Evolutionary conservation across 495 filamentous ascomycete genomes (phyloP), one percentile per base, ranked within the genome.

Genomic region (Penicillium arizonense): DNA sequence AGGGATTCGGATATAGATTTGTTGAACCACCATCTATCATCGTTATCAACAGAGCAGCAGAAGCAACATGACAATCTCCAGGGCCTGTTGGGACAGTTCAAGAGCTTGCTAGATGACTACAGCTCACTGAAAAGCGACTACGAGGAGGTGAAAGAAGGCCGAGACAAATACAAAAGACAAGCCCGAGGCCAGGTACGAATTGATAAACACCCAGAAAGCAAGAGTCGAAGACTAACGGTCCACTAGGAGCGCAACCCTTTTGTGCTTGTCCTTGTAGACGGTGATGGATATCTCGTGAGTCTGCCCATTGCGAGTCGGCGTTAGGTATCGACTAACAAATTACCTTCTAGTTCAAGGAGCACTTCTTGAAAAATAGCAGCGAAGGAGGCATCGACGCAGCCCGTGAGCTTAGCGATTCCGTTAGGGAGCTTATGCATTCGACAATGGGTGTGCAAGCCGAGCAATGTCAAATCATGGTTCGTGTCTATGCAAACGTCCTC

Each of bases 331-430:
- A 45, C 45, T 45, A 45, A 58, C 33, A 5, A 4, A 14, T 10
- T 23, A 24, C 20, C 12, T 28, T 23, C 6, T 28, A 74, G 69
- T 87, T 87, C 68, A 73, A 78, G 21, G 82, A 86, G 35, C 68
- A 77, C 33, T 71, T 82, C 13, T 59, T 86, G 16, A 65, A 61
- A 12, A 67, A 73, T 12, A 77, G 79, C 4, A 70, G 66, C 24
- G 78, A 81, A n/a, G 84, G 85, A 18, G 85, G 84, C 28, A 65
- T 73, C 13, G 71, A 64, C 24, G 82, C 84, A 5, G 85, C 83
- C 12, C 76, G 77, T 9, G 62, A 77, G 23, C 57, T 87, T 12
- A 75, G 72, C 54, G 69, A 78, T 14, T 73, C 78, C 6, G 65
- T 86, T 42, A 76, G 70, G 50, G 73, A 70, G 35, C 50, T 73